Base-by-base conservation (phyloP, 2,329 filamentous ascomycete genomes). In the Cordyceps fumosorosea region DNA sequence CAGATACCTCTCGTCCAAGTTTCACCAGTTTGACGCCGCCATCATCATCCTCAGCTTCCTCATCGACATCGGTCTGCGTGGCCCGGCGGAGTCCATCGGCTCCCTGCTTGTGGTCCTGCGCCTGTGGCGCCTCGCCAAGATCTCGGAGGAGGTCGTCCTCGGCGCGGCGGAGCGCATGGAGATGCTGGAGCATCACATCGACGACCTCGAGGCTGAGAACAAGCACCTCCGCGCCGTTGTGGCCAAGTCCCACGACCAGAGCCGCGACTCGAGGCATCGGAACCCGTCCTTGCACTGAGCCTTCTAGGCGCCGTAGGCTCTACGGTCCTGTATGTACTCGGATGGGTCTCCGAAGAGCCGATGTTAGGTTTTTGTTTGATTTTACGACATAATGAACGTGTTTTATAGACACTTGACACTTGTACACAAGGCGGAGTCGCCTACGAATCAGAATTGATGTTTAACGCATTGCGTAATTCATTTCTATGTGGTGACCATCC, bases 111-210 rank as follows among this genome's bases (percentile, higher is more conserved):
- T 90, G 32, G 78, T 89, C 4, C 75, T 90, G 51, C 83, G 87
- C 59, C 76, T 90, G 3, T 89, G 86, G 84, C 80, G 88, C 18
- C 80, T 90, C 51, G 84, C 89, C 70, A 89, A 89, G 75, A 87
- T 89, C 57, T 83, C 88, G 7, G 85, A 90, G 68, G 87, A 90
- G 72, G 77, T 89, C 64, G 82, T 82, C 34, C 79, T 86, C 7
- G 85, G 84, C 10, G 85, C 85, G 1, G 75, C 82, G 42, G 86
- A 89, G 72, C 78, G 84, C 69, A 82, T 85, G 75, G 85, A 86
- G 64, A 78, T 79, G 11, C 73, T 89, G 45, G 77, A 83, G 65
- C 72, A 77, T 57, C 73, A 78, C 60, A 75, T 89, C 29, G 77
- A 80, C 55, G 73, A 78, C 29, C 72, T 88, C 10, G 80, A 83